Base-by-base conservation (phyloP, 2,329 filamentous ascomycete genomes). In the Onygena corvina region DNA sequence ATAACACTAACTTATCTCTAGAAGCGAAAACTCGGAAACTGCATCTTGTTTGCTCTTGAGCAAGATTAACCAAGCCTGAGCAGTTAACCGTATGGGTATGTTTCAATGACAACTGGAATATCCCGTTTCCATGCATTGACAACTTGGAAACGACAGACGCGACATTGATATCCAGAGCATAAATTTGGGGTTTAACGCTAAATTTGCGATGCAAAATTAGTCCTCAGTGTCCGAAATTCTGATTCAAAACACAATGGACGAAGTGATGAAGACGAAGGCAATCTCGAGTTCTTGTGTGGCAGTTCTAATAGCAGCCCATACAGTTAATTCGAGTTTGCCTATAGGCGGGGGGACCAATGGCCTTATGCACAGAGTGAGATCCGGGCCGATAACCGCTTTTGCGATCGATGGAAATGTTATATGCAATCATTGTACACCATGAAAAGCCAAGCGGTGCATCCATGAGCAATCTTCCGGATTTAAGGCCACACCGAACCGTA, bases 401-500 rank as follows among this genome's bases (percentile, higher is more conserved):
- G 38, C 21, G 38, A 42, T 25, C 11, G 16, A 27, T 27, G 12
- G 12, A 42, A 27, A 27, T 42, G 21, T 25, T 42, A 42, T 42
- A 42, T 42, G 38, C 6, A n/a, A n/a, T 42, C n/a, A 6, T 27
- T 42, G 21, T 42, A 42, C 38, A 42, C 38, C n/a, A 7, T 27
- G 38, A 42, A n/a, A 25, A 42, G 38, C 1, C 6, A 25, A 27
- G 11, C 7, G 38, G 38, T 42, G 21, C 21, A 42, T 42, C 38
- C 21, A 14, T 4, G 38, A 27, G 21, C 38, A 42, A 42, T 42
- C 38, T 42, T 42, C 38, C 38, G 38, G 38, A 42, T 7, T 42
- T 42, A 42, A 42, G 38, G 38, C 38, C 38, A 42, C 21, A n/a
- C 38, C 27, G 38, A 20, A 42, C 38, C 18, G 27, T 42, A 42